These are phyloP conservation scores for Hanseniaspora guilliermondii DNA, from an alignment of 805 yeast species.

Conservation along the genomic window DNA sequence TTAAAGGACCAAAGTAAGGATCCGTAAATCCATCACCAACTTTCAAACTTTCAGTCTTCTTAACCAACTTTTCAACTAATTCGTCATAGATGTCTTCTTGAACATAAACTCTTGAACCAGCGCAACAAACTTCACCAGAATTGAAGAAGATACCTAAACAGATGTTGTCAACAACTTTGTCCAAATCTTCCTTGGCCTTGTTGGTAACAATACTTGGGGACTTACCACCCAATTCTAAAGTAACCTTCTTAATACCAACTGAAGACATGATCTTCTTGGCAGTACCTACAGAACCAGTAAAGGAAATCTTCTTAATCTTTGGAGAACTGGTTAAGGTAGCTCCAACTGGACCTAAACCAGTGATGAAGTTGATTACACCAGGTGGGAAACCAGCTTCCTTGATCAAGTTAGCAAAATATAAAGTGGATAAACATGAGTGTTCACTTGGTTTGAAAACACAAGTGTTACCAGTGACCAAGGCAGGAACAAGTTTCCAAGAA, in stretches of 20 bases:
- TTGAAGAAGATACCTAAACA: constrained; percentile 71
- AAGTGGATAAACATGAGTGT: constrained; percentile 73
- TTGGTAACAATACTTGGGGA: constrained; percentile 70
- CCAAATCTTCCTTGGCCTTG: constrained; percentile 50
- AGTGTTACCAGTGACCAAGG: constrained; percentile 75
- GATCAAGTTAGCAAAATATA: constrained; percentile 50
- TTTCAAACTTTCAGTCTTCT: constrained; percentile 38
- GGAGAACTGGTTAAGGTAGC: constrained; percentile 62
- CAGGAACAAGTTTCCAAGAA: constrained; percentile 81
- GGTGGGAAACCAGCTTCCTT: constrained; percentile 71
- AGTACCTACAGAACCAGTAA: constrained; percentile 80
- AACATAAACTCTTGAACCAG: constrained; percentile 78
- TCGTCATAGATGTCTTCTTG: constrained; percentile 61
- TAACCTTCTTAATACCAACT: constrained; percentile 70
- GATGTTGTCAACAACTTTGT: constrained; percentile 51
- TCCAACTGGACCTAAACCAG: constrained; percentile 67
- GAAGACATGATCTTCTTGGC: constrained; percentile 61
- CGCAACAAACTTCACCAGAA: constrained; percentile 89
- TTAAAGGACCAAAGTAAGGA: constrained; percentile 65
- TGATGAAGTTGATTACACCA: constrained; percentile 68
- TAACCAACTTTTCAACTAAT: constrained; percentile 45
- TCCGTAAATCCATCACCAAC: constrained; percentile 74
- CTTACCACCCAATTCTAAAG: constrained; percentile 82
- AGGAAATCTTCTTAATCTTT: constrained; percentile 67
- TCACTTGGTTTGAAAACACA: constrained; percentile 79